phyloP scores from a whole-genome alignment of 306 rosid genomes.

The Cyclanthera cordifolia region DNA sequence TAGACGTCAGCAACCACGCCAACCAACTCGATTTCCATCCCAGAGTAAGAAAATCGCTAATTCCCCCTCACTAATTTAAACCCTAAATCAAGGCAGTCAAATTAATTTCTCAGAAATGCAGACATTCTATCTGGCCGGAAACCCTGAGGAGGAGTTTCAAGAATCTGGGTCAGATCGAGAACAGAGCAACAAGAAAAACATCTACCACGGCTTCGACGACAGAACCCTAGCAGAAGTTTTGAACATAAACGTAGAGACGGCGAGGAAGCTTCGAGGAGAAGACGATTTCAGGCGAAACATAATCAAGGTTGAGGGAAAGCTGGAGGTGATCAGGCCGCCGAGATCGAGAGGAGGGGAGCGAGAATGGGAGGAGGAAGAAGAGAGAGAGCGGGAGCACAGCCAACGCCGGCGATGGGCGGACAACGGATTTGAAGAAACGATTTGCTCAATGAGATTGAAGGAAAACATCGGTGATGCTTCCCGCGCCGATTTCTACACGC shows the following conservation, averaged over 20 bases:
- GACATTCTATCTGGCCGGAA: conserved; percentile 56
- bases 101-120: not conserved
- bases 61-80: too few species aligned
- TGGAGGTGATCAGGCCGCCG: conserved; percentile 32
- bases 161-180: not conserved
- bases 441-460: conserved; percentile 19
- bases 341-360: not conserved
- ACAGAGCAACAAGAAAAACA: conserved; percentile 33
- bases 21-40: conserved; percentile 59
- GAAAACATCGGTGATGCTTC: conserved; percentile 28
- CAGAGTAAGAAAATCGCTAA: conserved; percentile 23
- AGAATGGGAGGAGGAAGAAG: not conserved
- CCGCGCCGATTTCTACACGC: conserved; percentile 29
- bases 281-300: conserved; percentile 27
- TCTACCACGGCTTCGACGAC: conserved; percentile 29
- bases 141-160: conserved; percentile 33
- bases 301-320: conserved; percentile 22
- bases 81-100: too few species aligned
- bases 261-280: conserved; percentile 22
- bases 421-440: conserved; percentile 27
- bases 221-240: conserved; percentile 27
- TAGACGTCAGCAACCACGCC: conserved; percentile 21
- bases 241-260: conserved; percentile 19
- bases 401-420: not conserved
- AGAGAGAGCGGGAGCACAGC: not conserved